Evolutionary conservation across 306 rosid species (phyloP).

Genomic region (Rubus idaeus): DNA sequence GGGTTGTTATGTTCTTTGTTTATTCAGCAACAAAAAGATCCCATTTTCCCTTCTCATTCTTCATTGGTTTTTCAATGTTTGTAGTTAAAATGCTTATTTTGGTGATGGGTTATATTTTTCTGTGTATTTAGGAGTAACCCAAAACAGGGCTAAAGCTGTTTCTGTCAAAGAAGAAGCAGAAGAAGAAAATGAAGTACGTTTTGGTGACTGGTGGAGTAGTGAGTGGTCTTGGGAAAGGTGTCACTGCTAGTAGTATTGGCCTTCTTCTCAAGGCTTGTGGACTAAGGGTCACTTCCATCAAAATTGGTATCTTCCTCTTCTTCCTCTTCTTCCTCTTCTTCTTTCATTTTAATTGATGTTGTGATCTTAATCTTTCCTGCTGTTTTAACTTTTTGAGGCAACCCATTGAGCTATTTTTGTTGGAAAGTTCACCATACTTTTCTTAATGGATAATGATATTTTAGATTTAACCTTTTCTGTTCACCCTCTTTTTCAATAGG

Average conservation of each 20-base stretch:
- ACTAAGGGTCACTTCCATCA: constrained; percentile 81
- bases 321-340: constrained; percentile 5
- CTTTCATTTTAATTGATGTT: neutral
- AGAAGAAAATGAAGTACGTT: constrained; percentile 73
- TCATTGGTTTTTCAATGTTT: neutral
- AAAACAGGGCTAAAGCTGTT: constrained; percentile 5
- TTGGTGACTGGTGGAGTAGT: constrained; percentile 94
- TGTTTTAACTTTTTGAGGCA: constrained; percentile 15
- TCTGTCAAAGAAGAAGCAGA: neutral
- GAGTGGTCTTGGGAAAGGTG: constrained; percentile 95
- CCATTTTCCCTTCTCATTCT: constrained; percentile 2
- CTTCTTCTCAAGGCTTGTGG: constrained; percentile 91
- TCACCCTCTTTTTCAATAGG: neutral
- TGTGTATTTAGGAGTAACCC: constrained; percentile 3
- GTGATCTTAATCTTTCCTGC: neutral
- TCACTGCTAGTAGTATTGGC: constrained; percentile 95
- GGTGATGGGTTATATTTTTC: neutral
- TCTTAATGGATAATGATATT: neutral
- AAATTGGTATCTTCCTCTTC: constrained; percentile 63
- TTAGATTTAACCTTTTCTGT: constrained; percentile 14
- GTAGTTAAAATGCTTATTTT: constrained; percentile 1
- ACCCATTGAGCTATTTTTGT: neutral
- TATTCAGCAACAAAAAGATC: neutral
- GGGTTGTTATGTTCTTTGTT: neutral
- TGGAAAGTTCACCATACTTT: constrained; percentile 14